Conservation (phyloP, 2,329 filamentous ascomycete species). For the Hypoxylon sp. region DNA sequence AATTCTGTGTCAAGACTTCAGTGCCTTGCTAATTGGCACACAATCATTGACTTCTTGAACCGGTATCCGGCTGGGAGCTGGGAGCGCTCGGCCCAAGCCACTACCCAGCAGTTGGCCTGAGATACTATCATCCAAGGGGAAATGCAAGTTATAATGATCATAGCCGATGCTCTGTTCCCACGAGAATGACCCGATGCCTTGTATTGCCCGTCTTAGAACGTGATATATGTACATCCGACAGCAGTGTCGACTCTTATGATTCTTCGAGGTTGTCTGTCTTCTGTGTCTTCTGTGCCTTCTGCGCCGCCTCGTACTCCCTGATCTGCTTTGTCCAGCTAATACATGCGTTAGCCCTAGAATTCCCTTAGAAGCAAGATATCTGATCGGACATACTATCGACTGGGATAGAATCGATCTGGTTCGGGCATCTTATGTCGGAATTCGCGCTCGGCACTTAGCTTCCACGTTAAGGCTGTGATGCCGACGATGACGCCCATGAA, state of each 20-base stretch:
- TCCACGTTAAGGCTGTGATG: conserved; percentile 77
- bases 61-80: background rate
- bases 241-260: conserved; percentile 42
- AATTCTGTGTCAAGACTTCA: background rate
- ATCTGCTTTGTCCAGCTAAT: conserved; percentile 63
- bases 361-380: background rate
- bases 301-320: conserved; percentile 61
- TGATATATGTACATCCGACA: conserved; percentile 47
- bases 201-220: conserved; percentile 39
- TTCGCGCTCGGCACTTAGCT: conserved; percentile 80
- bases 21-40: background rate
- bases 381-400: conserved; percentile 79
- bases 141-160: background rate
- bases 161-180: background rate
- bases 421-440: conserved; percentile 83
- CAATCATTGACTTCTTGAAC: background rate
- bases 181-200: conserved; percentile 17
- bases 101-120: background rate
- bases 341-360: conserved; percentile 18
- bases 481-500: conserved; percentile 78
- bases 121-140: background rate
- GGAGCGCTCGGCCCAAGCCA: background rate
- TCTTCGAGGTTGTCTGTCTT: conserved; percentile 51
- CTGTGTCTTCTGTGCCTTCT: conserved; percentile 54
- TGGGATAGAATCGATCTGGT: conserved; percentile 84